These are phyloP conservation scores for Plasmodium gaboni DNA, from an alignment of 169 alveolate genomes.

Conservation along the genomic window DNA sequence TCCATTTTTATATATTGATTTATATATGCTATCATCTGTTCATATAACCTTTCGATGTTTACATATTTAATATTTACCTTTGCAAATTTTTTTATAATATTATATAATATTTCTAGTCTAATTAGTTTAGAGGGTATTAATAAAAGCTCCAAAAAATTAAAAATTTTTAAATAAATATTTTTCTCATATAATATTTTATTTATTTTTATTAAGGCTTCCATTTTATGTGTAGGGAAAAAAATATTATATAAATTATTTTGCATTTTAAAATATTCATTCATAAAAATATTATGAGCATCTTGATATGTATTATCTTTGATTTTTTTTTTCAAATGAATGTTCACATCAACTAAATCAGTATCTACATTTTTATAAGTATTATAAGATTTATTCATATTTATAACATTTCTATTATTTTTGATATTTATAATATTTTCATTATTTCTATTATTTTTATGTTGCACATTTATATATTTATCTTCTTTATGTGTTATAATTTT, in stretches of 20 bases:
- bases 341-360: not conserved
- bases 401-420: too few relatives aligned
- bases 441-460: not conserved
- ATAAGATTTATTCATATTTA: too few relatives aligned
- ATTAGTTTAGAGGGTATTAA: constrained; percentile 35
- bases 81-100: constrained; percentile 16
- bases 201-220: constrained; percentile 17
- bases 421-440: too few relatives aligned
- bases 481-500: too few relatives aligned
- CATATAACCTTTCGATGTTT: constrained; percentile 21
- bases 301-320: too few relatives aligned
- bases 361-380: too few relatives aligned
- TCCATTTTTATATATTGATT: not conserved
- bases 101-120: constrained; percentile 17
- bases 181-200: constrained; percentile 37
- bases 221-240: constrained; percentile 9
- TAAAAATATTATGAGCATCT: constrained; percentile 13
- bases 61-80: constrained; percentile 7
- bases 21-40: not conserved
- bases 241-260: constrained; percentile 35
- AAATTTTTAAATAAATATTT: constrained; percentile 37
- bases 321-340: too few relatives aligned
- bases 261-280: constrained; percentile 38
- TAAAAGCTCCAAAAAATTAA: constrained; percentile 48
- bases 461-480: too few relatives aligned